A percentile compares a stretch with the other conserved stretches of the same genome.
Conservation (phyloP, 306 rosid genomes). For the Begonia masoniana region DNA sequence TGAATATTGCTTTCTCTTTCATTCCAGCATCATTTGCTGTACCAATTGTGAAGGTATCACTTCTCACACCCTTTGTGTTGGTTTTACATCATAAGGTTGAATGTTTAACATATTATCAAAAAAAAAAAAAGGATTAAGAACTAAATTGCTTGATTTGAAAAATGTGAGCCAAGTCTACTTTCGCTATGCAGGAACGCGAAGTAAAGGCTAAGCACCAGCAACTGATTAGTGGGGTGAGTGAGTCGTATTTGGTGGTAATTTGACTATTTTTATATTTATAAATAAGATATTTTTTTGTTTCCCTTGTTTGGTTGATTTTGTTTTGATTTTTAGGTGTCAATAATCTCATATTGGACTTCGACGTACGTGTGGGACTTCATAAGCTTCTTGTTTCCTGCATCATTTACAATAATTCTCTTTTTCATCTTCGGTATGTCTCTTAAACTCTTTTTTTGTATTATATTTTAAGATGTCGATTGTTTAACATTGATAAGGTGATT, state of each 20-base stretch:
- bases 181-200: constrained; percentile 82
- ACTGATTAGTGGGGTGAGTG: constrained; percentile 84
- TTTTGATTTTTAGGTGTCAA: constrained; percentile 54
- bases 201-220: constrained; percentile 96
- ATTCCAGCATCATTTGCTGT: constrained; percentile 96
- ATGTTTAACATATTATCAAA: no score
- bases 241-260: constrained; percentile 4
- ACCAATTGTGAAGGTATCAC: constrained; percentile 79
- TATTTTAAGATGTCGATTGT: no score
- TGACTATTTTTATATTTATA: constrained; percentile 2
- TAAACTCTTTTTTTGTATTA: neutral
- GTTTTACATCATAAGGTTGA: no score
- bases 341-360: constrained; percentile 80
- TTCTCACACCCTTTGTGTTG: constrained; percentile 3
- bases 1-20: constrained; percentile 82
- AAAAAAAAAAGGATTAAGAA: neutral
- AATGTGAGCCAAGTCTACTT: neutral
- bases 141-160: neutral
- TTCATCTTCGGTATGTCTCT: constrained; percentile 62
- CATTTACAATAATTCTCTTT: constrained; percentile 62
- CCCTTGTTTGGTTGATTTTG: constrained; percentile 3
- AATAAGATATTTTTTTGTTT: no score
- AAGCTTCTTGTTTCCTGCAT: constrained; percentile 86
- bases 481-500: no score
- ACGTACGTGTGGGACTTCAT: constrained; percentile 81